Conservation (phyloP, 78 protist genomes). For the slime mould (Dictyostelium discoideum) region DNA sequence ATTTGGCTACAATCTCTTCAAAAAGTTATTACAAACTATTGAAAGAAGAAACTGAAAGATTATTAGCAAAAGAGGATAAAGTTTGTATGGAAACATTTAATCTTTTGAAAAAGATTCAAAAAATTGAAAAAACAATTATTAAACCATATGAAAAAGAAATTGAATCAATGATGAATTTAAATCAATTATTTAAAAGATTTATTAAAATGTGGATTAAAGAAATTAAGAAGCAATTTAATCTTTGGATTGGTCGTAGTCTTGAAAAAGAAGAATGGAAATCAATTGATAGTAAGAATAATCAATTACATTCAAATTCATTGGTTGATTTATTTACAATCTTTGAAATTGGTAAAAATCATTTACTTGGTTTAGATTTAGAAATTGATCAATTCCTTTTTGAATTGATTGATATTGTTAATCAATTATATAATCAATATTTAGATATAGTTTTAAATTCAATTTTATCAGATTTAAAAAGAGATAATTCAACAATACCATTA, state of each 20-base stretch:
- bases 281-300: conserved; percentile 23
- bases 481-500: not conserved
- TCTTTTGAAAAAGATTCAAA: conserved; percentile 51
- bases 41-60: conserved; percentile 8
- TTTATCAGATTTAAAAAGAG: not conserved
- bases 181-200: conserved; percentile 1
- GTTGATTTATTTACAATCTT: conserved; percentile 51
- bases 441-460: not conserved
- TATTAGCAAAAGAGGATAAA: not conserved
- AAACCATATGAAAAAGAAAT: not conserved
- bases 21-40: conserved; percentile 6
- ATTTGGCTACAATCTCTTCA: not conserved
- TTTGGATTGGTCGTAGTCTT: conserved; percentile 22
- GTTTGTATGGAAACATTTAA: conserved; percentile 43
- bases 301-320: conserved; percentile 35
- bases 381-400: conserved; percentile 7
- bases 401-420: not conserved
- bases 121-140: not conserved
- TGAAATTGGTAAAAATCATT: conserved; percentile 72
- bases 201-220: conserved; percentile 28
- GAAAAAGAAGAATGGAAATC: conserved; percentile 40
- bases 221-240: conserved; percentile 2
- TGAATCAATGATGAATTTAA: conserved; percentile 19
- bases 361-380: not conserved
- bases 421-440: conserved; percentile 5